Conservation (phyloP, 306 rosid genomes). For the Abrus pulchellus region DNA sequence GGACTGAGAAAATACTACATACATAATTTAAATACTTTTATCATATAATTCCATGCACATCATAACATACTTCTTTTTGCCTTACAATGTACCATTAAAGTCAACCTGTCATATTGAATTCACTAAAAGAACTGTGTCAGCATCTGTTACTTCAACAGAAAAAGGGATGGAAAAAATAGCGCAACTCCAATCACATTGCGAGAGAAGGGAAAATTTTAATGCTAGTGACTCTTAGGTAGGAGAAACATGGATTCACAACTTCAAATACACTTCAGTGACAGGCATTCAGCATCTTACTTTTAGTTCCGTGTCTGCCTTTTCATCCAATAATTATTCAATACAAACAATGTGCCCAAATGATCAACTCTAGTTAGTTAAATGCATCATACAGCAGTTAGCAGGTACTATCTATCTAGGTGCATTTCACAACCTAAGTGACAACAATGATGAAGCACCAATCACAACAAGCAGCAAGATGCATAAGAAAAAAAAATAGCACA, state of each 20-base stretch:
- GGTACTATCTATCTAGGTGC: not conserved
- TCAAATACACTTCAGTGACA: not conserved
- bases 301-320: not conserved
- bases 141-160: too few species aligned
- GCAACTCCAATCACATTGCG: not conserved
- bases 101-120: not conserved
- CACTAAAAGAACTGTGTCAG: not conserved
- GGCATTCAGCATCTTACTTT: not conserved
- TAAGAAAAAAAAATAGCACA: not conserved
- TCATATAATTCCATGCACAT: not conserved
- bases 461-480: not conserved
- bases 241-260: slow-evolving; percentile 12
- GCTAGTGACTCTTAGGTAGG: not conserved
- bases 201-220: not conserved
- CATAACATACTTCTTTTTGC: not conserved
- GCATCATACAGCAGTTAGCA: too few species aligned
- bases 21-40: too few species aligned
- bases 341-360: too few species aligned
- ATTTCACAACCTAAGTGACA: not conserved
- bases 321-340: too few species aligned
- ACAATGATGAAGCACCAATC: not conserved
- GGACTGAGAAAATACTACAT: not conserved
- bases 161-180: too few species aligned
- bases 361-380: too few species aligned
- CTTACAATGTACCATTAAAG: not conserved